Conservation (phyloP, 2,329 filamentous ascomycete species). For the Penicillium expansum region DNA sequence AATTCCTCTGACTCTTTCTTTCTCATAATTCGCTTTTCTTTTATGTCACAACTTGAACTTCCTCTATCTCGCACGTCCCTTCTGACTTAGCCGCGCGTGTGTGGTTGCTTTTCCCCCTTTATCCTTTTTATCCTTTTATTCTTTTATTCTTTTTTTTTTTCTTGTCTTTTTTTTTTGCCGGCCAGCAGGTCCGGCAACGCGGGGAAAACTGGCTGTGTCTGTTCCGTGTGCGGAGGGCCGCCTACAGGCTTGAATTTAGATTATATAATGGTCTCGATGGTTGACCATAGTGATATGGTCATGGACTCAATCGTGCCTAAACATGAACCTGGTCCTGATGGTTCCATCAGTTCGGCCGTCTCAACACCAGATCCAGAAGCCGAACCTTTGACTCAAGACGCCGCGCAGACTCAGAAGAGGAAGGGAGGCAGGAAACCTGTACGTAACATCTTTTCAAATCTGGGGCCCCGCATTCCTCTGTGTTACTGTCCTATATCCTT, state of each 20-base stretch:
- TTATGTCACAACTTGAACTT: constrained; percentile 37
- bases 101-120: background rate
- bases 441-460: constrained; percentile 44
- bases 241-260: constrained; percentile 6
- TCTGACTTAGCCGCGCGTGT: constrained; percentile 42
- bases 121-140: constrained; percentile 12
- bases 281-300: constrained; percentile 42
- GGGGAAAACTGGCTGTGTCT: constrained; percentile 15
- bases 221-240: constrained; percentile 8
- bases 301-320: constrained; percentile 31
- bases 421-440: constrained; percentile 98
- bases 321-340: constrained; percentile 31
- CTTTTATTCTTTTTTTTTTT: constrained; percentile 1
- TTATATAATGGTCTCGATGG: constrained; percentile 45
- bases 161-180: background rate
- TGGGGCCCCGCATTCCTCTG: constrained; percentile 32
- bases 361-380: constrained; percentile 48
- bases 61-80: constrained; percentile 40
- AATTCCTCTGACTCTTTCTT: constrained; percentile 29
- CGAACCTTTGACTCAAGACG: constrained; percentile 41
- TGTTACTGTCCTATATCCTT: constrained; percentile 2
- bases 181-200: background rate
- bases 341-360: constrained; percentile 45
- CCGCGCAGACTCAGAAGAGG: constrained; percentile 69
- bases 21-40: constrained; percentile 37